These are phyloP conservation scores for Ceratocystis colombiana DNA, from an alignment of 2,329 filamentous ascomycete genomes.

Conservation along the genomic window DNA sequence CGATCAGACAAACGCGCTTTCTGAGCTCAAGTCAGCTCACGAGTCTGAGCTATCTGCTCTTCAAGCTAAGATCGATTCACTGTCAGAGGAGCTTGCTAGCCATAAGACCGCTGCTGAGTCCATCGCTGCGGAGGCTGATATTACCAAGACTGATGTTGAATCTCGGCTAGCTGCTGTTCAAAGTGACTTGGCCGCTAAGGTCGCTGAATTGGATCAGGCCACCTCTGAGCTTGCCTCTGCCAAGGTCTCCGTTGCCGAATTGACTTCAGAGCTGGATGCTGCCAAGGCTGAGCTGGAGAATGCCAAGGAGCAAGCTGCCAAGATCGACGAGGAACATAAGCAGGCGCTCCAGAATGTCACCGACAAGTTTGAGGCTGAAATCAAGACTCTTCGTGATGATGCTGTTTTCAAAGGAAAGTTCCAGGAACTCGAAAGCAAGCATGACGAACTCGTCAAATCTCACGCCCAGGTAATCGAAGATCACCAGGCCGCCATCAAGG, in stretches of 20 bases:
- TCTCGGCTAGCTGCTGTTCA: conserved; percentile 32
- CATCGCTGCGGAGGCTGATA: conserved; percentile 41
- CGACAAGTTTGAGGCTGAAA: conserved; percentile 54
- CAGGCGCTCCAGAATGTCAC: conserved; percentile 49
- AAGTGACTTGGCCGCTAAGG: conserved; percentile 33
- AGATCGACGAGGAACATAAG: conserved; percentile 47
- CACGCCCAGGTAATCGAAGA: conserved; percentile 32
- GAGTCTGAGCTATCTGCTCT: conserved; percentile 41
- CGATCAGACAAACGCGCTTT: conserved; percentile 36
- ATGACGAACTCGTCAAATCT: conserved; percentile 39
- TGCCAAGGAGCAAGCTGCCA: conserved; percentile 39
- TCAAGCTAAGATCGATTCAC: conserved; percentile 40
- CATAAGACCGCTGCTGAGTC: conserved; percentile 42
- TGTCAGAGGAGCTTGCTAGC: conserved; percentile 42
- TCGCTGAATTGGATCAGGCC: conserved; percentile 35
- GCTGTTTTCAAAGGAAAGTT: conserved; percentile 56
- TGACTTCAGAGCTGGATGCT: conserved; percentile 41
- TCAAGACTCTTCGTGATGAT: conserved; percentile 52
- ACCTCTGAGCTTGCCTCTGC: conserved; percentile 36
- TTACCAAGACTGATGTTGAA: conserved; percentile 40
- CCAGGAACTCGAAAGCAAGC: conserved; percentile 48
- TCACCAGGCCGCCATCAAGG: conserved; percentile 38
- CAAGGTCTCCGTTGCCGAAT: conserved; percentile 42
- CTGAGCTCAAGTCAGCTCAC: conserved; percentile 42
- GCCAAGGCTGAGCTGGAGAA: conserved; percentile 40